These are phyloP conservation scores for Uronychia setigera DNA, from an alignment of 73 alveolate genomes.

Conservation along the genomic window DNA sequence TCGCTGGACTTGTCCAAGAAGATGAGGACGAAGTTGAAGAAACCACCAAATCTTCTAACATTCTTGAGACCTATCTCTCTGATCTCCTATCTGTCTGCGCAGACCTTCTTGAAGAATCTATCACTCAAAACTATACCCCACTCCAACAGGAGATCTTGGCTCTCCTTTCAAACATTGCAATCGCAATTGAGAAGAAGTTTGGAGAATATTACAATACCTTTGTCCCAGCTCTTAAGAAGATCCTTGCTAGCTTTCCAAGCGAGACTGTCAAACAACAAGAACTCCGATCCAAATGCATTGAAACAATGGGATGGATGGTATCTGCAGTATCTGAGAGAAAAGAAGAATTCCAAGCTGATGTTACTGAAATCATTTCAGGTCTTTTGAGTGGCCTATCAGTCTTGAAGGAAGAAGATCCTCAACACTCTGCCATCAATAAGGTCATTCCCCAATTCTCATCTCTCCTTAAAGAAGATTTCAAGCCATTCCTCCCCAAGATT, in stretches of 20 bases:
- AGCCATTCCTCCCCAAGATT: conserved; percentile 43
- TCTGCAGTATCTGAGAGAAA: conserved; percentile 36
- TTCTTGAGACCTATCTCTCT: conserved; percentile 17
- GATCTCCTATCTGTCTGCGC: conserved; percentile 21
- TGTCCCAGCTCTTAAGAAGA: conserved; percentile 39
- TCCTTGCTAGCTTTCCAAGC: conserved; percentile 31
- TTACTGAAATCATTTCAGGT: conserved; percentile 9
- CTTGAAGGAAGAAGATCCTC: conserved; percentile 53
- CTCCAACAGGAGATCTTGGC: conserved; percentile 63
- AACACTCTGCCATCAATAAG: conserved; percentile 49
- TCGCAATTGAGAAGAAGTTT: conserved; percentile 41
- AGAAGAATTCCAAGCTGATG: conserved; percentile 14
- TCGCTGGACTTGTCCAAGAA: conserved; percentile 27
- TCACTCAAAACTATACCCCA: conserved; percentile 38
- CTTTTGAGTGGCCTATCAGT: conserved; percentile 1
- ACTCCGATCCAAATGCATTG: conserved; percentile 42
- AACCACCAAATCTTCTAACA: conserved; percentile 8
- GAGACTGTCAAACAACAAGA: conserved; percentile 28
- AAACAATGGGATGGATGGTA: conserved; percentile 55
- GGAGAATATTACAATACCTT: conserved; percentile 29
- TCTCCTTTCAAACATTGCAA: conserved; percentile 44
- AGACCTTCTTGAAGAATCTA: conserved; percentile 31
- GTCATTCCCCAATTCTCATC: conserved; percentile 48
- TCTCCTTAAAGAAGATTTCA: conserved; percentile 58
- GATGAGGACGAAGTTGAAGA: conserved; percentile 59